These are phyloP conservation scores for Tricholoma sp. DNA, from an alignment of 768 basidiomycete species.

Conservation along the genomic window DNA sequence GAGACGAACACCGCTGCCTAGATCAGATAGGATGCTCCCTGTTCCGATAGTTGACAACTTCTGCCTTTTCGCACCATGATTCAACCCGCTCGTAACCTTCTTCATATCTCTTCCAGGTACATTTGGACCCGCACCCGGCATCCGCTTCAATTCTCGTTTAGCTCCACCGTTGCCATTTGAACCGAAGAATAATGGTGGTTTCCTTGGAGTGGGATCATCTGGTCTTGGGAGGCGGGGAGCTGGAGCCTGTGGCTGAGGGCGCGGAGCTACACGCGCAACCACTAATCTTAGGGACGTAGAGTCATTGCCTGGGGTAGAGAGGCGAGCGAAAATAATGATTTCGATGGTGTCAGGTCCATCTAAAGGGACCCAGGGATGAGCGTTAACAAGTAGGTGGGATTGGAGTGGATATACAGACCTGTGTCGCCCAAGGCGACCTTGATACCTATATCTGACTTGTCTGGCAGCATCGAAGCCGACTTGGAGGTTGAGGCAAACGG, in stretches of 20 bases:
- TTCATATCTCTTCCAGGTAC: slow-evolving; percentile 12
- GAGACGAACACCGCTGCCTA: slow-evolving; percentile 34
- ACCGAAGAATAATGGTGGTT: slow-evolving; percentile 45
- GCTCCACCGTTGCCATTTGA: slow-evolving; percentile 6
- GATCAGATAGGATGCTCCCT: slow-evolving; percentile 23
- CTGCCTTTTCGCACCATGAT: slow-evolving; percentile 25
- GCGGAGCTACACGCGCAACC: slow-evolving; percentile 54
- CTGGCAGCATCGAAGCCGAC: slow-evolving; percentile 11
- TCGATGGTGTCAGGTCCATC: slow-evolving; percentile 69
- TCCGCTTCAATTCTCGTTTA: slow-evolving; percentile 25
- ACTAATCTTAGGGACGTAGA: slow-evolving; percentile 33
- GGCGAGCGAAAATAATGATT: slow-evolving; percentile 48
- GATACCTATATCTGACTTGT: slow-evolving; percentile 49
- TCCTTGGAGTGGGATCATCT: slow-evolving; percentile 75
- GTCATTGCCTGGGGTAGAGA: slow-evolving; percentile 13
- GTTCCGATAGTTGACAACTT: slow-evolving; percentile 21
- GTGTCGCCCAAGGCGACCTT: slow-evolving; percentile 68
- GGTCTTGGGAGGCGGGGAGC: slow-evolving; percentile 49
- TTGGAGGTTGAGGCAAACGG: slow-evolving; percentile 28
- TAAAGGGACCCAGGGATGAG: slow-evolving; percentile 17
- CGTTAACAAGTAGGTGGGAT: neutral
- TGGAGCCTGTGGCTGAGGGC: slow-evolving; percentile 25
- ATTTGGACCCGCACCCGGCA: slow-evolving; percentile 20
- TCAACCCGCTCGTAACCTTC: slow-evolving; percentile 8
- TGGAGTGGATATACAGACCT: slow-evolving; percentile 34